phyloP scores from a whole-genome alignment of 176 grass and related monocot species.

The Oryza glumipatula region DNA sequence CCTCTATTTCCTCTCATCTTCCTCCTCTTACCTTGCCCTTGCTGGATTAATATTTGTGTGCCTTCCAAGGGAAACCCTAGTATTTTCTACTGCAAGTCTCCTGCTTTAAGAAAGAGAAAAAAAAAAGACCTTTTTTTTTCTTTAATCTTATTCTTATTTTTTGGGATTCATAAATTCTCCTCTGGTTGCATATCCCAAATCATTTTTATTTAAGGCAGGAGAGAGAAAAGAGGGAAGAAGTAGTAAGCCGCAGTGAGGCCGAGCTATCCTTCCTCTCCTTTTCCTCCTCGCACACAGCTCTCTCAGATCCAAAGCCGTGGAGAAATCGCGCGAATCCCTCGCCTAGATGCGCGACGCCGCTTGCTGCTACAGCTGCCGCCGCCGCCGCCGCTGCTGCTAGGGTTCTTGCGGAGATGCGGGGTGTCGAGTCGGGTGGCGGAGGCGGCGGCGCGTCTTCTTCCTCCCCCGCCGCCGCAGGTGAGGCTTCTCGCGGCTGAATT shows the following conservation, averaged over 20 bases:
- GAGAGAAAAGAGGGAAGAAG: constrained; percentile 30
- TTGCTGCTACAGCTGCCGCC: not conserved
- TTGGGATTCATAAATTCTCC: constrained; percentile 26
- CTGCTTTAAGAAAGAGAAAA: too few relatives aligned
- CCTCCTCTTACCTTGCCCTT: not conserved
- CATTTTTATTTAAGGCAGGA: constrained; percentile 44
- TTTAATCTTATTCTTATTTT: constrained; percentile 19
- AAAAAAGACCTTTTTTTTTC: not conserved
- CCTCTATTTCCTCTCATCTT: not conserved
- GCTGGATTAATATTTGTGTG: not conserved
- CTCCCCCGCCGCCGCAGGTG: constrained; percentile 48
- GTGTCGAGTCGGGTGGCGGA: constrained; percentile 39
- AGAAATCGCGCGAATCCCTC: constrained; percentile 39
- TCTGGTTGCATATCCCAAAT: constrained; percentile 29
- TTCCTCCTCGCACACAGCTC: constrained; percentile 8
- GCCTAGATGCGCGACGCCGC: constrained; percentile 38
- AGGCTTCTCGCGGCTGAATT: constrained; percentile 35
- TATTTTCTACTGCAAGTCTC: not conserved
- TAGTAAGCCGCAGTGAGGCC: constrained; percentile 32
- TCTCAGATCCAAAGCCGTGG: constrained; percentile 51
- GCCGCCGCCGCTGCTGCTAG: constrained; percentile 27
- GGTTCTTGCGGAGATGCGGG: constrained; percentile 41
- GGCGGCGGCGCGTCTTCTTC: constrained; percentile 41
- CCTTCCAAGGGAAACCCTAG: constrained; percentile 5
- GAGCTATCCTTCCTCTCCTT: constrained; percentile 42